Percentiles rank a stretch among this genome's conserved stretches.
These are phyloP conservation scores for Xylariaceae sp. DNA, from an alignment of 2,329 filamentous ascomycete genomes.

Conservation along the genomic window DNA sequence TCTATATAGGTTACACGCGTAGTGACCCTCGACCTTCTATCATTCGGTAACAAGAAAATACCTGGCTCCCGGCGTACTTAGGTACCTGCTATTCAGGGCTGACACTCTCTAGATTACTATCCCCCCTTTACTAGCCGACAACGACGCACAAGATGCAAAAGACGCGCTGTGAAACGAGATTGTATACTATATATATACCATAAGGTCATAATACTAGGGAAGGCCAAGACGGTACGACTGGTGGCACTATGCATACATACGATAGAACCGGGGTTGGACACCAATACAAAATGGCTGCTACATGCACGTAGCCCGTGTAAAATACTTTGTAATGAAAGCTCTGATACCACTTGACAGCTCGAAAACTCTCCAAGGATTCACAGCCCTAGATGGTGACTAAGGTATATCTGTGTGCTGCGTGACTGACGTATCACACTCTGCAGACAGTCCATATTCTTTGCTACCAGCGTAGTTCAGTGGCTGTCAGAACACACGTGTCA, in stretches of 20 bases:
- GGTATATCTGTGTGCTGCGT: too few relatives aligned
- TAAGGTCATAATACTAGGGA: slow-evolving; percentile 2
- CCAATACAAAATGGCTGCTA: slow-evolving; percentile 8
- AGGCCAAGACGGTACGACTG: not conserved
- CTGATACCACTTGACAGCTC: slow-evolving; percentile 30
- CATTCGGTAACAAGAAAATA: slow-evolving; percentile 58
- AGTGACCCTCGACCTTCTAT: slow-evolving; percentile 86
- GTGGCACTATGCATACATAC: slow-evolving; percentile 13
- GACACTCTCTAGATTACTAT: slow-evolving; percentile 58
- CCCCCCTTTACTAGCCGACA: slow-evolving; percentile 66
- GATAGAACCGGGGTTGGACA: slow-evolving; percentile 23
- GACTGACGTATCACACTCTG: too few relatives aligned
- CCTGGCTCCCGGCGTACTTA: not conserved
- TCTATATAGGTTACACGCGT: slow-evolving; percentile 78
- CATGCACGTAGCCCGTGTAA: slow-evolving; percentile 28
- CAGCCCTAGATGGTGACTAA: too few relatives aligned
- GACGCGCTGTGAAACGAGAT: not conserved
- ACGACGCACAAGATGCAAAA: not conserved
- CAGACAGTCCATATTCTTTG: too few relatives aligned
- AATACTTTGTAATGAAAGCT: slow-evolving; percentile 36
- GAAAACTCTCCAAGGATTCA: not conserved
- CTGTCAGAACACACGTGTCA: too few relatives aligned
- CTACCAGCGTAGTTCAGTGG: too few relatives aligned
- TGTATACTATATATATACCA: slow-evolving; percentile 23
- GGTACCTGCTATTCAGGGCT: slow-evolving; percentile 21